phyloP scores from a whole-genome alignment of 2,329 filamentous ascomycete species.

The Penicillium aurantiogriseum region DNA sequence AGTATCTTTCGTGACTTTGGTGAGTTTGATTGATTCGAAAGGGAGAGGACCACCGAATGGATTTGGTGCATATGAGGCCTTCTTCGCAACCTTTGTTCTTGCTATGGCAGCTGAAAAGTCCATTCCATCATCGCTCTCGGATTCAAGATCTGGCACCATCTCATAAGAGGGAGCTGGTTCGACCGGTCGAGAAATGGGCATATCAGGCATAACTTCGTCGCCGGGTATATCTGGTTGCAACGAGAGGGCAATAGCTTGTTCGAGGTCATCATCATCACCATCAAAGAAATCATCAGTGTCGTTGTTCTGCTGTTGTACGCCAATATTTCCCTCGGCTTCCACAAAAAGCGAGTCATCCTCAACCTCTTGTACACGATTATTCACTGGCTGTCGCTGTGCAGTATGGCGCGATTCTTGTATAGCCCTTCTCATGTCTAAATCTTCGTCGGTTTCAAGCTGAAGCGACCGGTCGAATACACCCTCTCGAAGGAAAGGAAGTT shows the following conservation, averaged over 20 bases:
- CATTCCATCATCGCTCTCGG: constrained; percentile 68
- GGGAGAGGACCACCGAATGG: constrained; percentile 79
- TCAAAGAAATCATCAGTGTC: constrained; percentile 59
- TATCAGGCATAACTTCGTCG: constrained; percentile 41
- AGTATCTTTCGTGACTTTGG: constrained; percentile 51
- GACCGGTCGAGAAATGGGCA: constrained; percentile 45
- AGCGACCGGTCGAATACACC: constrained; percentile 40
- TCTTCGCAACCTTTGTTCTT: constrained; percentile 64
- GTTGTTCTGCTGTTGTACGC: constrained; percentile 6
- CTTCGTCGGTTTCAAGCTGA: constrained; percentile 28
- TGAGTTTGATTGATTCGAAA: constrained; percentile 77
- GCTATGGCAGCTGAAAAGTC: constrained; percentile 75
- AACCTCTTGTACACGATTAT: constrained; percentile 16
- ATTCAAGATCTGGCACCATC: constrained; percentile 32
- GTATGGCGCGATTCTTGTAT: constrained; percentile 45
- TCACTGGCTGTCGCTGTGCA: neutral
- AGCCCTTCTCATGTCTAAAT: constrained; percentile 47
- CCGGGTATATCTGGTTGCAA: constrained; percentile 54
- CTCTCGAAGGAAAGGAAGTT: constrained; percentile 46
- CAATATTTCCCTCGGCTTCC: constrained; percentile 44
- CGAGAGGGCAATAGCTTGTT: constrained; percentile 80
- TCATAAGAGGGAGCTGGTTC: constrained; percentile 36
- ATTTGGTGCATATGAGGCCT: constrained; percentile 40
- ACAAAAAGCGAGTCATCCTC: constrained; percentile 59
- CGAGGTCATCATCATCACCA: constrained; percentile 71